A percentile compares a stretch with the other conserved stretches of the same genome.
Conservation (phyloP, 768 basidiomycete species). For the Phylloporus arenicola region DNA sequence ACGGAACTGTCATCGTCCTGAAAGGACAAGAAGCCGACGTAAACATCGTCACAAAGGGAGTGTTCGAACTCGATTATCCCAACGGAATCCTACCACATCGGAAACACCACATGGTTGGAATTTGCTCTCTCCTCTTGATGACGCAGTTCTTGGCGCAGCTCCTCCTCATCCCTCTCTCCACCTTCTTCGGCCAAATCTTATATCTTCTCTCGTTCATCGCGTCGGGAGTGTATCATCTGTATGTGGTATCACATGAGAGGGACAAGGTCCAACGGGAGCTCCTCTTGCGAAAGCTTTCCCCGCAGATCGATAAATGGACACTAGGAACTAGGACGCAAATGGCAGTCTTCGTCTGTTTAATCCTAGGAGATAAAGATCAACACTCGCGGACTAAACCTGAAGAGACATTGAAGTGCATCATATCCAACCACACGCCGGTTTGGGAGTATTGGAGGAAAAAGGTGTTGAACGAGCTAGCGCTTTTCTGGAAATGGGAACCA, state of each 20-base stretch:
- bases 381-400: constrained; percentile 2
- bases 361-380: constrained; percentile 9
- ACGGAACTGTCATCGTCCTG: constrained; percentile 22
- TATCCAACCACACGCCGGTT: constrained; percentile 27
- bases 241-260: constrained; percentile 29
- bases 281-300: constrained; percentile 11
- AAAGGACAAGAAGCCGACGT: constrained; percentile 26
- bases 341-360: constrained; percentile 24
- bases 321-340: constrained; percentile 26
- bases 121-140: constrained; percentile 24
- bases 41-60: constrained; percentile 29
- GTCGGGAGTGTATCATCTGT: constrained; percentile 31
- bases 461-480: constrained; percentile 14
- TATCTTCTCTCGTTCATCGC: constrained; percentile 25
- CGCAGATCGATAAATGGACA: constrained; percentile 8
- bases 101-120: constrained; percentile 14
- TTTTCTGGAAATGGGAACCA: constrained; percentile 4
- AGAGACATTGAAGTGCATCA: constrained; percentile 8
- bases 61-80: constrained; percentile 26
- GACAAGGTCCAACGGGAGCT: constrained; percentile 15
- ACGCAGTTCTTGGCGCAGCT: constrained; percentile 29
- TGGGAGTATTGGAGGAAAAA: constrained; percentile 27
- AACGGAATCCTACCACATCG: neutral
- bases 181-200: constrained; percentile 31
- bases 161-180: constrained; percentile 26